Percentiles rank a stretch among this genome's conserved stretches.
Evolutionary conservation across 2,329 filamentous ascomycete genomes (phyloP).

Genomic region (Fragosphaeria purpurea): DNA sequence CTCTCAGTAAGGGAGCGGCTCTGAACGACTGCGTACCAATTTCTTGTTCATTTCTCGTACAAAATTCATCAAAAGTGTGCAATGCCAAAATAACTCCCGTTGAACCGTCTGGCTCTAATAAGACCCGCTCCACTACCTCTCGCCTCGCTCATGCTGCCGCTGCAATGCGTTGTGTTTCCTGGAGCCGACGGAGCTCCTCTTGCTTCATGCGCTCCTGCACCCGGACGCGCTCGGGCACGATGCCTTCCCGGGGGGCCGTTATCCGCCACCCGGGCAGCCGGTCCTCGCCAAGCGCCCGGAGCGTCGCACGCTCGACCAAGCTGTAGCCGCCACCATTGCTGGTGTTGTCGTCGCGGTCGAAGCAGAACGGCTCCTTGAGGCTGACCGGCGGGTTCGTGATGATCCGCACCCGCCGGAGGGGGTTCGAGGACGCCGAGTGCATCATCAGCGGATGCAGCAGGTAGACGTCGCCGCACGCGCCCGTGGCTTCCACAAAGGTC

Average conservation of each 20-base stretch:
- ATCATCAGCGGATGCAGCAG: slow-evolving; percentile 52
- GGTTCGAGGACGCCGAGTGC: slow-evolving; percentile 43
- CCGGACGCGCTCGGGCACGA: slow-evolving; percentile 39
- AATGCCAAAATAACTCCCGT: no score
- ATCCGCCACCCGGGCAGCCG: slow-evolving; percentile 43
- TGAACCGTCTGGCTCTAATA: no score
- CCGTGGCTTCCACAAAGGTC: slow-evolving; percentile 44
- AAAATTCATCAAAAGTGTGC: no score
- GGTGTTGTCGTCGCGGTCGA: slow-evolving; percentile 32
- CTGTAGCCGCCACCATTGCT: slow-evolving; percentile 30
- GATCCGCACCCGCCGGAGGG: slow-evolving; percentile 28
- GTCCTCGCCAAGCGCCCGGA: slow-evolving; percentile 36
- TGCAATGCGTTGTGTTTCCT: neutral
- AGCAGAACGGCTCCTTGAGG: slow-evolving; percentile 40
- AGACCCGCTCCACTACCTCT: no score
- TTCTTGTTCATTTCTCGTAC: no score
- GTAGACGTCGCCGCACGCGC: slow-evolving; percentile 45
- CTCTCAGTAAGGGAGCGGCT: no score
- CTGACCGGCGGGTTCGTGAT: slow-evolving; percentile 49
- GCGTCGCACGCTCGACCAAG: slow-evolving; percentile 45
- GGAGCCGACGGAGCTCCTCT: slow-evolving; percentile 27
- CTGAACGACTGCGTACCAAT: no score
- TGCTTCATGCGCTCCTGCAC: slow-evolving; percentile 40
- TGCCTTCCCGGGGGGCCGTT: slow-evolving; percentile 33
- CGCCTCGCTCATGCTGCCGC: neutral